Conservation (phyloP, 768 basidiomycete species). For the Termitomyces sp. region DNA sequence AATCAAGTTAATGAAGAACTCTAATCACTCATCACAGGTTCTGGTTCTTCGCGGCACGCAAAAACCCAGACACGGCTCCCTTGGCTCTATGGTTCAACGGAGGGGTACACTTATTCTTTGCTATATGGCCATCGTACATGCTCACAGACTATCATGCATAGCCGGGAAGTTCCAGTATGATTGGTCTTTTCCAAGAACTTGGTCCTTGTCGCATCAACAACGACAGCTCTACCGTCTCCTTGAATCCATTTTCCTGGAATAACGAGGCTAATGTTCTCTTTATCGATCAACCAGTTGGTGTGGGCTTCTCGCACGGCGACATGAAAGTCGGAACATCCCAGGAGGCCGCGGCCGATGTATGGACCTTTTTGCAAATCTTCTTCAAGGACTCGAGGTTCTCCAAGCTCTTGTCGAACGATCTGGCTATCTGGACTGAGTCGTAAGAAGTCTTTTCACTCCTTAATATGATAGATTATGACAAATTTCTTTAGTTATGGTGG, state of each 20-base stretch:
- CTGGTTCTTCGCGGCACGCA: constrained; percentile 66
- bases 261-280: constrained; percentile 51
- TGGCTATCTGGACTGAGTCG: constrained; percentile 65
- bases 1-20: not conserved
- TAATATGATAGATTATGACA: not conserved
- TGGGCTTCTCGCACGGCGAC: constrained; percentile 56
- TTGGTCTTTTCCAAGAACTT: constrained; percentile 68
- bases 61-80: constrained; percentile 55
- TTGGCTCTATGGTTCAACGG: constrained; percentile 66
- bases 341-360: constrained; percentile 50
- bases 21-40: constrained; percentile 36
- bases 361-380: constrained; percentile 61
- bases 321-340: constrained; percentile 43
- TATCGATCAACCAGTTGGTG: constrained; percentile 60
- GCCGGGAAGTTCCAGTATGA: constrained; percentile 52
- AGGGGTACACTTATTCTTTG: constrained; percentile 28
- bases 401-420: constrained; percentile 34
- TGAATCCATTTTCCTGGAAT: constrained; percentile 57
- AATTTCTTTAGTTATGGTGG: constrained; percentile 45
- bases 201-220: constrained; percentile 69
- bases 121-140: not conserved
- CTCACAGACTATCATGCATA: constrained; percentile 9
- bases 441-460: constrained; percentile 18
- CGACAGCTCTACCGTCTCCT: constrained; percentile 39
- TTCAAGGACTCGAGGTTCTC: constrained; percentile 48